Conservation (phyloP, 2,329 filamentous ascomycete genomes). For the Ascochyta pisi region DNA sequence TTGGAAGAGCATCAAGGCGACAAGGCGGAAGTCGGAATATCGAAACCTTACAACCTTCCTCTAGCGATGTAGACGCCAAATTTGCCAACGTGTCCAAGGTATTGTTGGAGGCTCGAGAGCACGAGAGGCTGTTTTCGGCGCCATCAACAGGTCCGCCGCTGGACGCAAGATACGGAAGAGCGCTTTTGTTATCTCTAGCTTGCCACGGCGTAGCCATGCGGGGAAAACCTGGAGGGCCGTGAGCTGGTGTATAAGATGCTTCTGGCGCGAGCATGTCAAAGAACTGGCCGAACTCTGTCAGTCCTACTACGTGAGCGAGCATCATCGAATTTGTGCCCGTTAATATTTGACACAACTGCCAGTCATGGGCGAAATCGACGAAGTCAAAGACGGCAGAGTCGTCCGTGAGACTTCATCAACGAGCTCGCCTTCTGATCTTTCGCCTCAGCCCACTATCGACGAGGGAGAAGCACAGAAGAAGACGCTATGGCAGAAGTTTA, state of each 20-base stretch:
- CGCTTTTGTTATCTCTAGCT: slow-evolving; percentile 28
- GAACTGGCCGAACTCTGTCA: background rate
- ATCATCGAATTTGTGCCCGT: background rate
- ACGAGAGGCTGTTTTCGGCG: slow-evolving; percentile 10
- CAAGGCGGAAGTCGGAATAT: slow-evolving; percentile 33
- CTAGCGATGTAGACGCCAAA: slow-evolving; percentile 24
- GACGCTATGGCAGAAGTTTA: slow-evolving; percentile 48
- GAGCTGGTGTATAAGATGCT: slow-evolving; percentile 27
- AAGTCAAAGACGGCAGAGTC: slow-evolving; percentile 21
- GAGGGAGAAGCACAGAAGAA: slow-evolving; percentile 26
- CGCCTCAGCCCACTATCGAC: slow-evolving; percentile 22
- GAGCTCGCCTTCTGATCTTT: slow-evolving; percentile 15
- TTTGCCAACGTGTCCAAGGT: slow-evolving; percentile 28
- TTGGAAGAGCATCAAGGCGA: slow-evolving; percentile 10
- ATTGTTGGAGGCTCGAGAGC: background rate
- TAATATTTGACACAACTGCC: background rate
- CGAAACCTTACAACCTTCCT: slow-evolving; percentile 30
- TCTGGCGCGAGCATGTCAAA: slow-evolving; percentile 4
- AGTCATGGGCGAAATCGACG: slow-evolving; percentile 29
- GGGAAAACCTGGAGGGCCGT: slow-evolving; percentile 4
- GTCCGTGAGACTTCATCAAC: slow-evolving; percentile 20
- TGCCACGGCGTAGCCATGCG: slow-evolving; percentile 21
- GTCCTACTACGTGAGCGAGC: background rate
- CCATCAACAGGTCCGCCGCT: slow-evolving; percentile 10
- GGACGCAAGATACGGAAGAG: slow-evolving; percentile 10